A percentile compares a stretch with the other conserved stretches of the same genome.
Conservation (phyloP, 2,329 filamentous ascomycete species). For the Fusarium metavorans region DNA sequence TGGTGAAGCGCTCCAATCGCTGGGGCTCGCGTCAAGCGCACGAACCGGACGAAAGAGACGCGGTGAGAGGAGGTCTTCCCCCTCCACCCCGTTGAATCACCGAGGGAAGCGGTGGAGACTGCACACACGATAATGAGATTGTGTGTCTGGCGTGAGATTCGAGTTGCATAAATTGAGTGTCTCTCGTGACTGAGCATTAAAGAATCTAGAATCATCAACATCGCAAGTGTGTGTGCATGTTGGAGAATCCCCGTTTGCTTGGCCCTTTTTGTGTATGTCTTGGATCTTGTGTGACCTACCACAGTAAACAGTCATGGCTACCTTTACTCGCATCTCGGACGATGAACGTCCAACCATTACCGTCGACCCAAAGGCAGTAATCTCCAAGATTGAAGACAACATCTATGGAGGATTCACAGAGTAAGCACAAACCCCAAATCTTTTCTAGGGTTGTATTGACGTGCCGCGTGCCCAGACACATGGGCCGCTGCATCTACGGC, state of each 20-base stretch:
- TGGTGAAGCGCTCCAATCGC: constrained; percentile 35
- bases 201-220: neutral
- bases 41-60: constrained; percentile 27
- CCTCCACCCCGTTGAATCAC: constrained; percentile 2
- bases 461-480: constrained; percentile 70
- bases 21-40: constrained; percentile 19
- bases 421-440: constrained; percentile 58
- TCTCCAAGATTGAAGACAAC: constrained; percentile 82
- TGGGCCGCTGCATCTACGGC: constrained; percentile 90
- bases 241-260: neutral
- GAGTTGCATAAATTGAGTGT: neutral
- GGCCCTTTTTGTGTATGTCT: neutral
- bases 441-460: constrained; percentile 24
- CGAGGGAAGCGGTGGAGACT: neutral
- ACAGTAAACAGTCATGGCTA: constrained; percentile 68
- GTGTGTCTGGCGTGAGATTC: neutral
- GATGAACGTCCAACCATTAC: constrained; percentile 72
- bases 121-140: neutral
- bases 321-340: constrained; percentile 75
- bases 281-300: neutral
- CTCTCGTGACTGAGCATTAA: neutral
- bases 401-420: constrained; percentile 89
- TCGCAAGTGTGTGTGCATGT: neutral
- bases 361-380: constrained; percentile 71
- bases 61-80: neutral